Conservation (phyloP, 2,329 filamentous ascomycete genomes). For the Cordyceps cicadae region DNA sequence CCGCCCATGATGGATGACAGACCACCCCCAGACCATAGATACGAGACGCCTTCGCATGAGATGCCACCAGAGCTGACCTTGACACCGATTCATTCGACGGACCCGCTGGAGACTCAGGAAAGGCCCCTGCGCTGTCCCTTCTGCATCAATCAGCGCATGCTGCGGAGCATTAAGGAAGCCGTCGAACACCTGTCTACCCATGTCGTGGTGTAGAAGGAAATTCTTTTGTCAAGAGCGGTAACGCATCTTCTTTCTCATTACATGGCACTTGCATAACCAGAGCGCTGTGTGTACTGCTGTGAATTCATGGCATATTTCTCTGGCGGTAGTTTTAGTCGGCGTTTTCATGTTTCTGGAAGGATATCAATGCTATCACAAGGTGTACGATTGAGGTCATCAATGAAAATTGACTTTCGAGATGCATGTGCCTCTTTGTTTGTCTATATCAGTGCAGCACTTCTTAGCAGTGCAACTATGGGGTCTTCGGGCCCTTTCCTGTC, state of each 20-base stretch:
- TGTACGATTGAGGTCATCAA: neutral
- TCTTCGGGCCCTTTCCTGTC: neutral
- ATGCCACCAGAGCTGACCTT: slow-evolving; percentile 38
- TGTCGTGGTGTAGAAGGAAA: slow-evolving; percentile 40
- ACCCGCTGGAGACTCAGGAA: slow-evolving; percentile 37
- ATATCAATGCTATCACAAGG: neutral
- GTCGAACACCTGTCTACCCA: slow-evolving; percentile 56
- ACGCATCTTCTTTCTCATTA: neutral
- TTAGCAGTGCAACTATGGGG: neutral
- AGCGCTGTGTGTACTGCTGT: neutral
- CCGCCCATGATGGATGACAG: slow-evolving; percentile 26
- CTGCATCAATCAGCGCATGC: slow-evolving; percentile 53
- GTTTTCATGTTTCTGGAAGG: neutral
- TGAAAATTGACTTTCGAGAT: neutral
- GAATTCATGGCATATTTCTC: neutral
- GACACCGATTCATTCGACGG: slow-evolving; percentile 46
- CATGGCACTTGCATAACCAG: neutral
- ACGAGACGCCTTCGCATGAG: slow-evolving; percentile 27
- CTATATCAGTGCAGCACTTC: slow-evolving; percentile 10
- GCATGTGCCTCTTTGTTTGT: neutral
- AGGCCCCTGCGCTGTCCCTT: slow-evolving; percentile 50
- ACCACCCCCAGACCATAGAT: slow-evolving; percentile 25
- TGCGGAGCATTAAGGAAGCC: slow-evolving; percentile 52
- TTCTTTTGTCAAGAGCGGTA: neutral
- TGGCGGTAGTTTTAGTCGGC: neutral